Percentiles rank a stretch among this genome's conserved stretches.
Conservation (phyloP, 148 eudicot genomes). For the Rhododendron ferrugineum region DNA sequence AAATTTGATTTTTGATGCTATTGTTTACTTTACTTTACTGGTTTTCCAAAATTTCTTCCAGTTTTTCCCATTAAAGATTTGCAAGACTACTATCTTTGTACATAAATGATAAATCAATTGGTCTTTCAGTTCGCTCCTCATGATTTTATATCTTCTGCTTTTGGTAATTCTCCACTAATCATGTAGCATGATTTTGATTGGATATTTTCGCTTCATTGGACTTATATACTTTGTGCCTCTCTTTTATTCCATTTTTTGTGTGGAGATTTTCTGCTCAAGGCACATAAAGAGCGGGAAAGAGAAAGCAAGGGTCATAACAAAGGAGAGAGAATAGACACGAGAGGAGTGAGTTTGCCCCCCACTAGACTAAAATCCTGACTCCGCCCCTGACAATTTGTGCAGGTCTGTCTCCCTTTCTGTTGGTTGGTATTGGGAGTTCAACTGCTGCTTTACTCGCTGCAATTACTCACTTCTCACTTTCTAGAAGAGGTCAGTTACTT, state of each 20-base stretch:
- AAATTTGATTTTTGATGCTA: neutral
- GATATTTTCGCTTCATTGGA: neutral
- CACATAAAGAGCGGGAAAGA: neutral
- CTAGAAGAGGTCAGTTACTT: constrained; percentile 44
- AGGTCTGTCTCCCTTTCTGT: constrained; percentile 45
- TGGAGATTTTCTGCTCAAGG: neutral
- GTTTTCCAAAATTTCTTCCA: neutral
- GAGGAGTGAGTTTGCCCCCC: neutral
- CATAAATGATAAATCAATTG: neutral
- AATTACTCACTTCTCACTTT: constrained; percentile 33
- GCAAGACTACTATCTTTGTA: neutral
- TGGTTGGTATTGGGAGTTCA: constrained; percentile 63
- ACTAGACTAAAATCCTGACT: neutral
- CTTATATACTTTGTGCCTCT: neutral
- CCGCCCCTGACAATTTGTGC: constrained; percentile 7
- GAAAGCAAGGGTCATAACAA: neutral
- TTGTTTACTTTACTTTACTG: neutral
- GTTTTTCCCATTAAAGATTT: neutral
- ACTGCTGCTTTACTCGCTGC: constrained; percentile 43
- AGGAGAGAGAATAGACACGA: neutral
- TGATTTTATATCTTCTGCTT: neutral
- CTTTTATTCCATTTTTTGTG: neutral
- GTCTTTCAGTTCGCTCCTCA: neutral
- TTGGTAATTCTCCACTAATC: neutral
- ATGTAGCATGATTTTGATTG: neutral